Base-by-base conservation (phyloP, 768 basidiomycete genomes). In the Suillus subluteus region DNA sequence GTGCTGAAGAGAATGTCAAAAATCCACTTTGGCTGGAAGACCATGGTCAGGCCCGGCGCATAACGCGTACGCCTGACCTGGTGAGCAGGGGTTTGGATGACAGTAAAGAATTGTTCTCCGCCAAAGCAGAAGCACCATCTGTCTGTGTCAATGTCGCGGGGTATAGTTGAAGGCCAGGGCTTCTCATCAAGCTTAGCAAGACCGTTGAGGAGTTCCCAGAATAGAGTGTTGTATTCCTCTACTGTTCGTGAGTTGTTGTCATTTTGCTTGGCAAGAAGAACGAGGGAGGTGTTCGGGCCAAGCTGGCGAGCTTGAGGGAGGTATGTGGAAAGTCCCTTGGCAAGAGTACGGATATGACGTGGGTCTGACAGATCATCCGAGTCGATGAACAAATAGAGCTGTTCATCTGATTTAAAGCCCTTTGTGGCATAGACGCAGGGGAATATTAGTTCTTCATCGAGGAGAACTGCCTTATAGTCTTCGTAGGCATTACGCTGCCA, bases 11-110 rank as follows among this genome's bases (percentile, higher is more conserved):
- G 62, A 30, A 72, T 70, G 62, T 72, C 71, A 32, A 72, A 72
- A 50, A 70, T 72, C 71, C 71, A 72, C 38, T 72, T 73, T 13
- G 71, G 71, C 37, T 73, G 71, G 66, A 72, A 70, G 11, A 73
- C 71, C 18, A 72, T 66, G 37, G 72, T 72, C 52, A 73, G 50
- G 9, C 72, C 62, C 6, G 67, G 65, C 26, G 72, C 63, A n/a
- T 68, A 68, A 46, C 71, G 71, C 11, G 71, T 64, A 23, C 69
- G 72, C 26, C 72, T 69, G n/a, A 72, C 67, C 58, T 70, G 69
- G 56, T 72, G 72, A 3, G 69, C 72, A 5, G 67, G 72, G 0
- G 71, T 73, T 38, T 72, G 71, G 15, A 72, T 70, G 6, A 70
- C 71, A 1, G 69, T 68, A 54, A 73, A 72, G 58, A 72, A 68